Conservation (phyloP, 192 early-diverging fungal species). For the Linnemannia hyalina region DNA sequence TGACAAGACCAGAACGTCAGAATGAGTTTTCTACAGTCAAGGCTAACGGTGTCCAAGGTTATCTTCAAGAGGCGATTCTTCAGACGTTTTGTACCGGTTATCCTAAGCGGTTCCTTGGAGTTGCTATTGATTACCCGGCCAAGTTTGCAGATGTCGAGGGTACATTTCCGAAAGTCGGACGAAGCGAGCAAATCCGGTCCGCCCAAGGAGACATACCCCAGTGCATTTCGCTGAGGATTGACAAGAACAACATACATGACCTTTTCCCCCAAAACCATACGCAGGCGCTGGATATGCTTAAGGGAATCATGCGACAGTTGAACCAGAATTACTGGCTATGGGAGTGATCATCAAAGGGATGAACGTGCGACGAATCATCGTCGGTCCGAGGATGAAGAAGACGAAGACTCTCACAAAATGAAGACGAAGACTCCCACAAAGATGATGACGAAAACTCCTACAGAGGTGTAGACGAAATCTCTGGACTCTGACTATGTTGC, state of each 20-base stretch:
- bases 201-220: slow-evolving; percentile 4
- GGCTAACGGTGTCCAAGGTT: slow-evolving; percentile 14
- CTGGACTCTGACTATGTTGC: no score
- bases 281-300: slow-evolving; percentile 14
- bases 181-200: slow-evolving; percentile 3
- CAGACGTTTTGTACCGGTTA: slow-evolving; percentile 4
- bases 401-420: no score
- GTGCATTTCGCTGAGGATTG: slow-evolving; percentile 27
- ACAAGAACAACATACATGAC: slow-evolving; percentile 24
- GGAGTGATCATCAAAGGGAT: no score
- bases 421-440: no score
- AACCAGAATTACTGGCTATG: neutral
- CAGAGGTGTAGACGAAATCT: no score
- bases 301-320: slow-evolving; percentile 18
- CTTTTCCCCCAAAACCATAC: slow-evolving; percentile 15
- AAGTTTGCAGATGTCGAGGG: slow-evolving; percentile 17
- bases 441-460: no score
- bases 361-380: no score
- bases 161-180: slow-evolving; percentile 12
- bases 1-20: neutral
- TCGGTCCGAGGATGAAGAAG: no score
- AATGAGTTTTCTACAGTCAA: slow-evolving; percentile 9
- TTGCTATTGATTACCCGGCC: slow-evolving; percentile 32
- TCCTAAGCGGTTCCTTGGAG: slow-evolving; percentile 16
- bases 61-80: slow-evolving; percentile 16